Conservation (phyloP, 139 green algal genomes). For the Auxenochlorella protothecoides region DNA sequence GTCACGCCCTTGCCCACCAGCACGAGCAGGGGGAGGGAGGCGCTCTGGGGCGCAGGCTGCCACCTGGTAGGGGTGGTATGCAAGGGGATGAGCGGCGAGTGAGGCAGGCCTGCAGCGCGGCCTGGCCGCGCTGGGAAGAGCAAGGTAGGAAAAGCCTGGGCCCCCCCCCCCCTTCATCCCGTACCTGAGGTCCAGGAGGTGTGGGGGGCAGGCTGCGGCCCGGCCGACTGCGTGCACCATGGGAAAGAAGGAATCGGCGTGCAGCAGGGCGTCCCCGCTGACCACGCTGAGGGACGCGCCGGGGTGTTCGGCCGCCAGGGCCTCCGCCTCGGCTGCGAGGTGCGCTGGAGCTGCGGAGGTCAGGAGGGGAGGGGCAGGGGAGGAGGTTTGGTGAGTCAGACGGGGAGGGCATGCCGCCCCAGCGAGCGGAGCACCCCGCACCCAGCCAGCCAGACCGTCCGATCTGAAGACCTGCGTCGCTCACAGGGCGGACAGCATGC, state of each 20-base stretch:
- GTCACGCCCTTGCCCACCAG: conserved; percentile 62
- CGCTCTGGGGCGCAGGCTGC: neutral
- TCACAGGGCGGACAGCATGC: too few relatives aligned
- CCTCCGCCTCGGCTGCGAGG: conserved; percentile 34
- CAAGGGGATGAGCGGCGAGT: too few relatives aligned
- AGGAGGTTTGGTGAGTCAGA: too few relatives aligned
- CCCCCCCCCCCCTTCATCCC: neutral
- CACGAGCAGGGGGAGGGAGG: conserved; percentile 29
- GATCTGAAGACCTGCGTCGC: too few relatives aligned
- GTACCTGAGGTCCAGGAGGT: conserved; percentile 31
- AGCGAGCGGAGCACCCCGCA: too few relatives aligned
- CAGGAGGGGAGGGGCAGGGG: too few relatives aligned
- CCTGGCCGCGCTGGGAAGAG: too few relatives aligned
- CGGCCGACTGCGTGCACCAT: conserved; percentile 51
- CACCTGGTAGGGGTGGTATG: too few relatives aligned
- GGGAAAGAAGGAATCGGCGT: conserved; percentile 26
- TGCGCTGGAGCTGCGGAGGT: conserved; percentile 18
- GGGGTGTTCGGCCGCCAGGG: conserved; percentile 30
- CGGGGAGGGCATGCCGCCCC: too few relatives aligned
- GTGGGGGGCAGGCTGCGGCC: conserved; percentile 25
- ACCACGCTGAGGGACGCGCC: conserved; percentile 12
- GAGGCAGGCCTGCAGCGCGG: too few relatives aligned
- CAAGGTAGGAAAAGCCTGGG: too few relatives aligned
- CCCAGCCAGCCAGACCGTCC: too few relatives aligned
- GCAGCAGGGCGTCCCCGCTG: conserved; percentile 44